Conservation (phyloP, 2,329 filamentous ascomycete species). For the Rugonectria rugulosa region DNA sequence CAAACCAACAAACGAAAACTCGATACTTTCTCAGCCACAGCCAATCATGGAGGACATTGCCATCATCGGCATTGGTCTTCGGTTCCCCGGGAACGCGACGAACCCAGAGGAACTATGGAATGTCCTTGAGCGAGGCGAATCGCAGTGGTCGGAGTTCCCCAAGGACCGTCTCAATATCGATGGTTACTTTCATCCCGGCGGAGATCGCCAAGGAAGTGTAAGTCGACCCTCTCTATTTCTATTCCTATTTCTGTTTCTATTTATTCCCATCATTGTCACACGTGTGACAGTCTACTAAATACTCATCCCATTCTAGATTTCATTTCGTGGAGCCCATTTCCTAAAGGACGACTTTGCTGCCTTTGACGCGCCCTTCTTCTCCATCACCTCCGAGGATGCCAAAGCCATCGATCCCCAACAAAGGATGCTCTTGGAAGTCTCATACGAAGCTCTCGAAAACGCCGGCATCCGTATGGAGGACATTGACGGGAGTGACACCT, state of each 20-base stretch:
- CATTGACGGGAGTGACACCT: slow-evolving; percentile 52
- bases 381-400: slow-evolving; percentile 57
- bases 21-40: neutral
- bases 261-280: too few relatives aligned
- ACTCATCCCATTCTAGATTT: slow-evolving; percentile 49
- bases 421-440: slow-evolving; percentile 58
- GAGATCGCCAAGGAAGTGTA: slow-evolving; percentile 57
- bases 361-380: slow-evolving; percentile 59
- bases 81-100: slow-evolving; percentile 59
- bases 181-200: slow-evolving; percentile 62
- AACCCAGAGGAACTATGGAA: slow-evolving; percentile 56
- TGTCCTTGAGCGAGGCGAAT: slow-evolving; percentile 52
- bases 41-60: slow-evolving; percentile 54
- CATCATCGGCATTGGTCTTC: slow-evolving; percentile 59
- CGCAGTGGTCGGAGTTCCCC: slow-evolving; percentile 59
- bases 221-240: slow-evolving; percentile 27
- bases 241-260: too few relatives aligned
- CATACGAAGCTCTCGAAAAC: slow-evolving; percentile 60
- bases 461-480: slow-evolving; percentile 53
- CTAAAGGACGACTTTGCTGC: slow-evolving; percentile 54
- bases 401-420: slow-evolving; percentile 62
- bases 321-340: slow-evolving; percentile 59
- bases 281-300: slow-evolving; percentile 21
- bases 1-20: neutral
- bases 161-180: slow-evolving; percentile 57